Conservation (phyloP, 768 basidiomycete species). For the Imleria badia region DNA sequence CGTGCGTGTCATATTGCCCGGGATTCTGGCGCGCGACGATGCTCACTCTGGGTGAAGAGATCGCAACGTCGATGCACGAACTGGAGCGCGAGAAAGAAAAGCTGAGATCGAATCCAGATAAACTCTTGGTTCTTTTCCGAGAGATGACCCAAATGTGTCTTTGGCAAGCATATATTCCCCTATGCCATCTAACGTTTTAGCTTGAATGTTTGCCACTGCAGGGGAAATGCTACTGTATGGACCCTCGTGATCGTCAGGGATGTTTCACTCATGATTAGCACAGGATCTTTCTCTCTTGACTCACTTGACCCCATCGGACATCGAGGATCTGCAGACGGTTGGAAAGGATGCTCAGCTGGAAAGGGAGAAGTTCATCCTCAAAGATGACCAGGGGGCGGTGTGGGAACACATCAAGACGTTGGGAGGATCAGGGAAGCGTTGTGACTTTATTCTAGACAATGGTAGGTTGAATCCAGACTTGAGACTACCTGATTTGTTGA, state of each 20-base stretch:
- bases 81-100: conserved; percentile 50
- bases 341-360: conserved; percentile 78
- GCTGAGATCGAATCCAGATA: conserved; percentile 47
- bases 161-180: conserved; percentile 41
- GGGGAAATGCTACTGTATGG: conserved; percentile 91
- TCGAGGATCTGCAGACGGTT: conserved; percentile 78
- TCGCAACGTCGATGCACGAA: conserved; percentile 71
- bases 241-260: not conserved
- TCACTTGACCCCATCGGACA: conserved; percentile 78
- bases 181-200: not conserved
- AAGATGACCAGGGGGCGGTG: conserved; percentile 72
- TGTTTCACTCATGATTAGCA: not conserved
- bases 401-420: conserved; percentile 72
- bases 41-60: conserved; percentile 44
- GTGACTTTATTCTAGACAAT: conserved; percentile 93
- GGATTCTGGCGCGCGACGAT: not conserved
- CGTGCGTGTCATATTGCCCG: conserved; percentile 46
- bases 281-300: conserved; percentile 91
- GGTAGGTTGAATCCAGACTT: conserved; percentile 41
- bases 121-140: conserved; percentile 64
- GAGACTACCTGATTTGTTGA: not conserved
- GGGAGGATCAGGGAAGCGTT: conserved; percentile 39
- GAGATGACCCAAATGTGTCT: conserved; percentile 92
- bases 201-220: conserved; percentile 29
- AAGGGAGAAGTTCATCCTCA: conserved; percentile 76